Conservation (phyloP, 257 asterid genomes). For the Cruciata laevipes region DNA sequence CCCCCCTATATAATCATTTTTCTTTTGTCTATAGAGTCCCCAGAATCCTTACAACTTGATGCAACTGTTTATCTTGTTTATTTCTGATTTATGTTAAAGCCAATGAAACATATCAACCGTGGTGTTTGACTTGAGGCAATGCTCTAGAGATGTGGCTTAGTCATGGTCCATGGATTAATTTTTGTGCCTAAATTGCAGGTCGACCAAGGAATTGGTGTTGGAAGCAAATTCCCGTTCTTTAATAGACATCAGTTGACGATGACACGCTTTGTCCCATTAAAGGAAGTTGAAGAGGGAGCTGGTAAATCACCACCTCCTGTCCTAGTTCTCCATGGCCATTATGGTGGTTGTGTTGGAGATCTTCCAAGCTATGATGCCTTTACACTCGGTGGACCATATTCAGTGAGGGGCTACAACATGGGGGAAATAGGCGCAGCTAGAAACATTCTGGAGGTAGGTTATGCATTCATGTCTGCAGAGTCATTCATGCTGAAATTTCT, state of each 20-base stretch:
- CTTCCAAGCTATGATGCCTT: constrained; percentile 97
- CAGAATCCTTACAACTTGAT: neutral
- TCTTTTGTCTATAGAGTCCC: neutral
- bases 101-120: neutral
- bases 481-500: neutral
- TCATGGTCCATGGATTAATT: neutral
- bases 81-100: neutral
- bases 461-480: neutral
- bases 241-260: constrained; percentile 87
- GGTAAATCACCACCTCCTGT: constrained; percentile 92
- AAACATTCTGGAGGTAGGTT: constrained; percentile 71
- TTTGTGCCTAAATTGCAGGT: constrained; percentile 40
- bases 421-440: constrained; percentile 98
- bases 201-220: constrained; percentile 93
- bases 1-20: neutral
- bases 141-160: neutral
- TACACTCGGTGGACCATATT: constrained; percentile 94
- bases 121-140: neutral
- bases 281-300: constrained; percentile 88
- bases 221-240: constrained; percentile 76
- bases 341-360: constrained; percentile 97
- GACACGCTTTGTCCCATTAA: constrained; percentile 69
- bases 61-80: neutral
- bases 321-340: constrained; percentile 87
- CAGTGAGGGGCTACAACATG: constrained; percentile 94